Evolutionary conservation across 2,329 filamentous ascomycete species (phyloP).

Genomic region (Capronia americana): DNA sequence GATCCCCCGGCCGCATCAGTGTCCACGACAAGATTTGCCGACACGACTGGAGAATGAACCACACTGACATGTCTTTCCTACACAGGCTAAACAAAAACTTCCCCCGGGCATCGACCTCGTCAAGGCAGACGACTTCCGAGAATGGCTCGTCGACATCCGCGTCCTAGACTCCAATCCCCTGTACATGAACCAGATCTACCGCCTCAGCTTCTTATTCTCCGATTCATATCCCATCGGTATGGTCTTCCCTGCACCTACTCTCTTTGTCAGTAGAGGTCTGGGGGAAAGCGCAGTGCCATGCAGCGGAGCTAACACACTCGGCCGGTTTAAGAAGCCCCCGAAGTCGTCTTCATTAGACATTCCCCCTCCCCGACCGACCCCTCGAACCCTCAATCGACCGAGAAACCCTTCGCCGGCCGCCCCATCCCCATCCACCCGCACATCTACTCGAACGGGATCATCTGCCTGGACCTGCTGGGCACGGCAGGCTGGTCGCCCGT

Average conservation of each 20-base stretch:
- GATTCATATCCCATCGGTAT: slow-evolving; percentile 87
- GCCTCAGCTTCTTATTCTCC: slow-evolving; percentile 86
- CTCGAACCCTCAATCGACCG: slow-evolving; percentile 24
- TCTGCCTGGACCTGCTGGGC: slow-evolving; percentile 92
- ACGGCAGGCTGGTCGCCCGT: slow-evolving; percentile 92
- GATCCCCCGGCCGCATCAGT: neutral
- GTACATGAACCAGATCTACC: slow-evolving; percentile 79
- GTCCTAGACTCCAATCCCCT: slow-evolving; percentile 91
- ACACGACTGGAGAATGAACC: neutral
- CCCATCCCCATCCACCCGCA: slow-evolving; percentile 93
- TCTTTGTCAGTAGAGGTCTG: neutral
- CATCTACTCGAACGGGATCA: slow-evolving; percentile 98
- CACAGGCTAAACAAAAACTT: slow-evolving; percentile 62
- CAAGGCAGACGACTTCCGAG: slow-evolving; percentile 78
- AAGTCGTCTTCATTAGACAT: slow-evolving; percentile 82
- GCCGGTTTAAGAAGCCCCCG: slow-evolving; percentile 75
- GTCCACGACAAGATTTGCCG: neutral
- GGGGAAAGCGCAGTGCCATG: neutral
- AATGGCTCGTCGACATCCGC: slow-evolving; percentile 91
- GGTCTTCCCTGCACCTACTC: slow-evolving; percentile 31
- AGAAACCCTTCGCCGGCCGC: slow-evolving; percentile 50
- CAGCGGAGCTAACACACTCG: neutral
- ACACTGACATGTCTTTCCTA: neutral
- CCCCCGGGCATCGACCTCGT: slow-evolving; percentile 78
- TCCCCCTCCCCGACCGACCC: slow-evolving; percentile 51